These are phyloP conservation scores for Zygosaccharomyces sapae DNA, from an alignment of 1,139 yeast genomes.

Conservation along the genomic window DNA sequence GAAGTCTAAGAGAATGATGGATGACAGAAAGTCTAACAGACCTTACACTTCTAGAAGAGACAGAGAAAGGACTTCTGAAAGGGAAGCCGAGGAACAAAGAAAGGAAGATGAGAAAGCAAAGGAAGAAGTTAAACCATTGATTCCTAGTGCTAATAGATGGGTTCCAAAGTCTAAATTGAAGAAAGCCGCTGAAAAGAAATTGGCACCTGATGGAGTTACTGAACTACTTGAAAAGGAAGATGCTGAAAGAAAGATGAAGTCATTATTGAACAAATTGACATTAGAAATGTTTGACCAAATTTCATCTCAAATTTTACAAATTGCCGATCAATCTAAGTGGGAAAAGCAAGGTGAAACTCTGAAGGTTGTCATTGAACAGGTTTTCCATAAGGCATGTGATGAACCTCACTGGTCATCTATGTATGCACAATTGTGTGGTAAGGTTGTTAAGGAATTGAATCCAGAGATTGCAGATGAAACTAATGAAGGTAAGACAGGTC, in stretches of 20 bases:
- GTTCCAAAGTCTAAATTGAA: conserved; percentile 71
- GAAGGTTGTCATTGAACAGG: conserved; percentile 73
- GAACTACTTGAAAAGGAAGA: conserved; percentile 65
- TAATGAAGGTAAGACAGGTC: conserved; percentile 49
- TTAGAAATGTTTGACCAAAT: conserved; percentile 86
- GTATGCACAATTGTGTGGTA: conserved; percentile 94
- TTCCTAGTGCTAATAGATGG: conserved; percentile 76
- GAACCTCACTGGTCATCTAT: conserved; percentile 98
- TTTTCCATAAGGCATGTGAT: conserved; percentile 95
- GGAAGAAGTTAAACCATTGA: conserved; percentile 36
- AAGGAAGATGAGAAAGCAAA: conserved; percentile 24
- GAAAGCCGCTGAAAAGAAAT: conserved; percentile 51
- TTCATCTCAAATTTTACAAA: conserved; percentile 65
- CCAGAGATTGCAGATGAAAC: conserved; percentile 64
- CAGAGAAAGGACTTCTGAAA: conserved; percentile 41
- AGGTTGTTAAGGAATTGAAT: conserved; percentile 65
- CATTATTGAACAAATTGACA: conserved; percentile 87
- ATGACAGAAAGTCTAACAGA: conserved; percentile 40
- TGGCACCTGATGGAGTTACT: conserved; percentile 72
- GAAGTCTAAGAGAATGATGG: conserved; percentile 62
- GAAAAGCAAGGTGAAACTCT: conserved; percentile 74
- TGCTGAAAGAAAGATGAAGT: conserved; percentile 79
- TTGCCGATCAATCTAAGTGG: conserved; percentile 83
- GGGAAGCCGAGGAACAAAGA: conserved; percentile 29
- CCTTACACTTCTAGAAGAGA: conserved; percentile 38